Evolutionary conservation across 2,329 filamentous ascomycete species (phyloP), one percentile per base, ranked within the genome.

Genomic region (Ceratocystis cubensis): DNA sequence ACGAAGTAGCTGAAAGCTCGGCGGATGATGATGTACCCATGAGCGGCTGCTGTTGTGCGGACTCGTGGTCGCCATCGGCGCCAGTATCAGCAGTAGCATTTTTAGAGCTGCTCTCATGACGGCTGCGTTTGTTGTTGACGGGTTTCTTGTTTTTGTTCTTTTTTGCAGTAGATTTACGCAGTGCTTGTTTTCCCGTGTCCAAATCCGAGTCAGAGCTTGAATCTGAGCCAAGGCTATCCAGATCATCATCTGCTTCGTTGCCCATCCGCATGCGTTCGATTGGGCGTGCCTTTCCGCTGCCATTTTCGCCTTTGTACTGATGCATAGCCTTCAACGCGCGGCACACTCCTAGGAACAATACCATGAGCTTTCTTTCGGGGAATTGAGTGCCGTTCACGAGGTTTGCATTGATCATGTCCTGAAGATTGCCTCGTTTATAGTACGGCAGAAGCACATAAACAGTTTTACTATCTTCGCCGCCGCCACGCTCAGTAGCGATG

Each of bases 321-420:
- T 99, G 94, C 91, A 99, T 96, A 45, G 87, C 85, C 73, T 88
- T 87, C 68, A 99, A 78, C 56, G 91, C 94, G 72, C 86, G 85
- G 75, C 93, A 96, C 1, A 99, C 91, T 17, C 94, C 94, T 53
- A 96, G 78, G 75, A 99, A 96, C 68, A 99, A 77, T 67, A 87
- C 80, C 91, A 97, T 93, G 69, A 99, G 80, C 72, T 87, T 82
- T 74, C 86, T 84, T 78, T 97, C 93, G 0, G 93, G 91, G 72
- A 99, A 97, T 64, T 82, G 83, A 46, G 89, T 89, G 75, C 96
- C 91, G 76, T 97, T 97, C 76, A 99, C 93, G 65, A 97, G 80
- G 76, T 99, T 99, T 70, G 94, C 93, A 76, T 99, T 99, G 80
- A 99, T 97, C 74, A 95, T 88, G 77, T 99, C 94, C 78, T 99